Percentiles rank a stretch among this genome's conserved stretches.
Conservation (phyloP, 139 green algal genomes). For the Chlorella sp. region DNA sequence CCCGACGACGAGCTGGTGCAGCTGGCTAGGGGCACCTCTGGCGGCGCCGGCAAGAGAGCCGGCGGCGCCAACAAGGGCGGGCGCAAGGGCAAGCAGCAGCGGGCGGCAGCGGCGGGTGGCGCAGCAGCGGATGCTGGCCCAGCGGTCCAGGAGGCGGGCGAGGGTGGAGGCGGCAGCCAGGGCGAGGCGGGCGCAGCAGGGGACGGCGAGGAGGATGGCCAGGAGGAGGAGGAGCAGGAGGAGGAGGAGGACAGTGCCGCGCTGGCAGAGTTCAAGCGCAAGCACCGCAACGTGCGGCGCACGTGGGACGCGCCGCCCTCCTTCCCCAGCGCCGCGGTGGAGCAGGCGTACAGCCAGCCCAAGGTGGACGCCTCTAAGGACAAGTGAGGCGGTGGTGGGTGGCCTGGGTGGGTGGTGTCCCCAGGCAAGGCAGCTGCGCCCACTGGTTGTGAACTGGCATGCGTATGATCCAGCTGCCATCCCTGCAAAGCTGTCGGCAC, state of each 20-base stretch:
- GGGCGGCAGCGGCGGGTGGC: not conserved
- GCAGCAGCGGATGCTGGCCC: too few species aligned
- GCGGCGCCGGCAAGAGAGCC: slow-evolving; percentile 10
- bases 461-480: not conserved
- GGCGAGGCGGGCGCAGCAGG: too few species aligned
- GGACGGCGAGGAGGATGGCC: not conserved
- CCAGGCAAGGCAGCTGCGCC: too few species aligned
- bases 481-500: not conserved
- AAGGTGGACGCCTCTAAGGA: slow-evolving; percentile 52
- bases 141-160: too few species aligned
- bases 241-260: not conserved
- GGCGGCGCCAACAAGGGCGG: not conserved
- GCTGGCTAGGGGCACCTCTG: not conserved
- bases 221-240: not conserved
- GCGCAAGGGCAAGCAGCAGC: not conserved
- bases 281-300: slow-evolving; percentile 56
- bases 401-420: too few species aligned
- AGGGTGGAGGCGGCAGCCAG: too few species aligned
- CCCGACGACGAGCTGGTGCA: slow-evolving; percentile 48
- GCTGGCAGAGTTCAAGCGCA: slow-evolving; percentile 66
- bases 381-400: slow-evolving; percentile 22
- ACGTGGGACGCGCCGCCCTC: slow-evolving; percentile 79
- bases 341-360: slow-evolving; percentile 59
- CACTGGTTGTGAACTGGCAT: not conserved
- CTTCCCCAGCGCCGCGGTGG: slow-evolving; percentile 76